Evolutionary conservation across 306 rosid species (phyloP), one percentile per base, ranked within the genome.

Genomic region (Fragaria ananassa): DNA sequence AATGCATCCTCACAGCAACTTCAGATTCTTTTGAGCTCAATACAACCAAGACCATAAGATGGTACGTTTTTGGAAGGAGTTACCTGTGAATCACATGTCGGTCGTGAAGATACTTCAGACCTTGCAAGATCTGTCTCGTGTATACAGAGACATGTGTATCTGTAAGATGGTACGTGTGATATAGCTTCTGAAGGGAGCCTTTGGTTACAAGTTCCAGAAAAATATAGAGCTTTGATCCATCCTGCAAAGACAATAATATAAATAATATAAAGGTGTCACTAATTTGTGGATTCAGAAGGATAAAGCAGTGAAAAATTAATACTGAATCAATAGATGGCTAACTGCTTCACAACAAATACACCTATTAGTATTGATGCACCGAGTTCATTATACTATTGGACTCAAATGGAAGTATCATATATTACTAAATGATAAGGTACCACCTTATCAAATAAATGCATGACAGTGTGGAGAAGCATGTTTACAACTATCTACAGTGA

Each of bases 31-130:
- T 18, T 39, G 42, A 76, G 54, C 31, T 68, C 18, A 51, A 65
- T 4, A 35, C 23, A 64, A 11, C n/a, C 14, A 21, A 7, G 39
- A 64, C 51, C 68, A 53, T 15, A 49, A 37, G 6, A 37, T 37
- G 41, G 41, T 3, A 35, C 0, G 39, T 35, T 35, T 35, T 4
- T 35, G 39, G 6, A 35, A 29, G 34, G 61, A 82, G 70, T 83
- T 72, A 95, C 99, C 99, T 92, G 90, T 95, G 98, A 85, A 95
- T 83, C 81, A 92, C 97, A 71, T 80, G 76, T 83, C 79, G 87
- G 72, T 95, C 97, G 57, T 92, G 98, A 79, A 95, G 97, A 83
- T 95, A 92, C 88, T 90, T 95, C 86, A 95, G 86, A 82, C 98
- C 98, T 47, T 60, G 86, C 74, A 92, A 84, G 81, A 95, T 92